phyloP scores from a whole-genome alignment of 345 rosid genomes.

The Brassica juncea region DNA sequence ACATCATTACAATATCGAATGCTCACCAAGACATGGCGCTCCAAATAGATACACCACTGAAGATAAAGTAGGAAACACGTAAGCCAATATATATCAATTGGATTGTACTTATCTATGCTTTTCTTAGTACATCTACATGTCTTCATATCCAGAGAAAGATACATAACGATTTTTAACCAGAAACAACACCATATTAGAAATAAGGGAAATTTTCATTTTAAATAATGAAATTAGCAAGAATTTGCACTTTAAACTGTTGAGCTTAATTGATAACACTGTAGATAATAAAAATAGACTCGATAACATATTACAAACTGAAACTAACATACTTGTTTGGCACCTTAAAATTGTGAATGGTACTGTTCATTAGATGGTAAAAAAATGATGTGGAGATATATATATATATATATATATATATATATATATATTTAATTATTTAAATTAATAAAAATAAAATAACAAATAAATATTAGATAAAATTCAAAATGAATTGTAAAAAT shows the following conservation, averaged over 20 bases:
- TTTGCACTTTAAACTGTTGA: not conserved
- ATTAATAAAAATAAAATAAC: no score
- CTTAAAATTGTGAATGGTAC: no score
- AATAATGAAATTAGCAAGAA: not conserved
- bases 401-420: no score
- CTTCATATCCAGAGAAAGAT: slow-evolving; percentile 6
- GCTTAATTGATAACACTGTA: no score
- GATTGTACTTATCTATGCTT: not conserved
- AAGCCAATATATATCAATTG: slow-evolving; percentile 19
- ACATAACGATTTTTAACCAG: not conserved
- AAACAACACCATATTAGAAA: not conserved
- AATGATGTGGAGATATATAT: no score
- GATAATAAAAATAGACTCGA: no score
- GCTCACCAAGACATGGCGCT: slow-evolving; percentile 5
- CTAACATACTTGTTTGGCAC: no score
- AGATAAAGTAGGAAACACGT: slow-evolving; percentile 21
- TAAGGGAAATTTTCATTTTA: not conserved
- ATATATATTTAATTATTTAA: no score
- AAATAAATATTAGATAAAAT: no score
- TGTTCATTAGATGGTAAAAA: no score
- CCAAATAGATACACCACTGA: slow-evolving; percentile 22
- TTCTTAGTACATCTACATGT: not conserved
- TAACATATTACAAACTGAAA: no score
- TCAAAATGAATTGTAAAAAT: no score
- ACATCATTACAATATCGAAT: not conserved